These are phyloP conservation scores for Cyclanthera cordifolia DNA, from an alignment of 306 rosid species.

Conservation along the genomic window DNA sequence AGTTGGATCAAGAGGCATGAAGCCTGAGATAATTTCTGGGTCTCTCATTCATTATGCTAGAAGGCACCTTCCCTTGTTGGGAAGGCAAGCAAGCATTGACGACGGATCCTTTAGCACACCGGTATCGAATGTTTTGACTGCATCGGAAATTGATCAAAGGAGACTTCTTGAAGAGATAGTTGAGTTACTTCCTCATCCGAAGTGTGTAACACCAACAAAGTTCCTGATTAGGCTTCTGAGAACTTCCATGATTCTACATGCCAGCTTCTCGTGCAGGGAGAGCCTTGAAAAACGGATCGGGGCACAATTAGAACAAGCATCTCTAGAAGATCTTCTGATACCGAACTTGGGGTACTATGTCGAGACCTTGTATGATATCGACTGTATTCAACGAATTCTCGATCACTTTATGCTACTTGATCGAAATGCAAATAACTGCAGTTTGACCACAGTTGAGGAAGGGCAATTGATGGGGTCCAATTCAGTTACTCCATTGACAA, in stretches of 20 bases:
- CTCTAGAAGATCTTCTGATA: constrained; percentile 68
- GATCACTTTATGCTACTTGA: constrained; percentile 63
- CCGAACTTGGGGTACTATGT: constrained; percentile 64
- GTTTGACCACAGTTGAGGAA: constrained; percentile 40
- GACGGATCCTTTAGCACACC: constrained; percentile 28
- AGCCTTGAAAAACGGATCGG: constrained; percentile 60
- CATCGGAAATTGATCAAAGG: constrained; percentile 57
- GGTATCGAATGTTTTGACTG: constrained; percentile 24
- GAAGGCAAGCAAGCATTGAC: constrained; percentile 37
- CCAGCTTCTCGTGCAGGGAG: constrained; percentile 43
- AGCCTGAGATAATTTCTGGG: constrained; percentile 41
- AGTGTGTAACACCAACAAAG: constrained; percentile 46
- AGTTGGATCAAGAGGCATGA: constrained; percentile 46
- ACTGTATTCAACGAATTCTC: constrained; percentile 77
- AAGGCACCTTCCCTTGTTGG: constrained; percentile 44
- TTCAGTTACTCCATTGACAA: constrained; percentile 34
- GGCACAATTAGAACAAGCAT: constrained; percentile 59
- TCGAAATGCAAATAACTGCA: constrained; percentile 29
- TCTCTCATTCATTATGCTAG: constrained; percentile 72
- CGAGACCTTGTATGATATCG: constrained; percentile 78
- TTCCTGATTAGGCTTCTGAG: constrained; percentile 14
- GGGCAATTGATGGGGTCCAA: constrained; percentile 40
- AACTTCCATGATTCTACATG: no score
- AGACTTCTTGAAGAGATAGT: constrained; percentile 62
- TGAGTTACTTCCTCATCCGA: constrained; percentile 48